Base-by-base conservation (phyloP, 495 filamentous ascomycete genomes). In the Tetracladium marchalianum region DNA sequence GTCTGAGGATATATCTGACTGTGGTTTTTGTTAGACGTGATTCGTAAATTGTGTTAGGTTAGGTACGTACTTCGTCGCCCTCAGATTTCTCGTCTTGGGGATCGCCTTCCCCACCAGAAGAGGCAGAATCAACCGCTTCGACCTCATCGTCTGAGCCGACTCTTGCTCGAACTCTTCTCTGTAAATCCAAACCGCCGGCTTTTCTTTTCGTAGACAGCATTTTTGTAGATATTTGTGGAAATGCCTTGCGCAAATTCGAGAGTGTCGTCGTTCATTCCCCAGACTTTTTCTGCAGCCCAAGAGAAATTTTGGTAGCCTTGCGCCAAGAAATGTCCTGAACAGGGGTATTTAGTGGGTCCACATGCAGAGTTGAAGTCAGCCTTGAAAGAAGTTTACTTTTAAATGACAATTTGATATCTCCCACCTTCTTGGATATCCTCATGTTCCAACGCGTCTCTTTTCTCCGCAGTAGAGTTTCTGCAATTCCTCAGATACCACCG, bases 91-190 rank as follows among this genome's bases (percentile, higher is more conserved):
- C 36, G 5, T 46, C 5, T 39, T 43, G 11, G 3, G 53, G 44
- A 1, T 50, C 58, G 4, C 63, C 53, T 13, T 61, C 41, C 12
- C 19, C 27, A 12, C 33, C 36, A 16, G 38, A 24, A n/a, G 17
- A 48, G 13, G 54, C 59, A 15, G 56, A 49, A 6, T 59, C 58
- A 34, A 60, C 61, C 16, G 51, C 44, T 5, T 76, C 75, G 19
- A 75, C 66, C 2, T 82, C 78, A 0, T 75, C 73, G 43, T 75
- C 70, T 2, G 60, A 58, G 35, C 76, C 78, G 31, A 69, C 70
- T 31, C 72, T 64, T 0, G 77, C 74, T 35, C 72, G 72, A 31
- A 84, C 75, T 36, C 80, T 69, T 46, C 79, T 69, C 53, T 82
- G 72, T 8, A 85, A 60, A 22, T 62, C 64, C 3, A 47, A 19